A percentile compares a stretch with the other conserved stretches of the same genome.
Conservation (phyloP, 139 green algal genomes). For the Gonium pectorale region DNA sequence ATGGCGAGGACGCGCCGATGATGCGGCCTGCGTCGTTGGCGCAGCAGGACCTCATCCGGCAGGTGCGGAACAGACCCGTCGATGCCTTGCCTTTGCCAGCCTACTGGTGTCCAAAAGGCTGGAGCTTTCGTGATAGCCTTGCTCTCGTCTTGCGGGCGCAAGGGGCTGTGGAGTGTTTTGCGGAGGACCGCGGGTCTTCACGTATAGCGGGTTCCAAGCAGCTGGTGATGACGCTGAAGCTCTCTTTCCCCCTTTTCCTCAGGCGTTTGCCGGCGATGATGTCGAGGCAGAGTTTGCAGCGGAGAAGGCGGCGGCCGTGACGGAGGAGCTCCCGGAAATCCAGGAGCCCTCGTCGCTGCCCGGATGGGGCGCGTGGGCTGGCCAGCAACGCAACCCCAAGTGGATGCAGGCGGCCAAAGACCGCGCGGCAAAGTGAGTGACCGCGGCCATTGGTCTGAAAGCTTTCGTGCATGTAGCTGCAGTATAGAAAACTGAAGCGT, state of each 20-base stretch:
- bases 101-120: no score
- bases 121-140: no score
- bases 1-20: background rate
- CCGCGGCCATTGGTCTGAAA: no score
- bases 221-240: background rate
- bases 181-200: no score
- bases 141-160: no score
- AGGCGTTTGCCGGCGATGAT: conserved; percentile 92
- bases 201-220: no score
- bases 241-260: no score
- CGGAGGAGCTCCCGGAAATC: conserved; percentile 84
- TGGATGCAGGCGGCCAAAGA: conserved; percentile 78
- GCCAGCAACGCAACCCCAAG: conserved; percentile 77
- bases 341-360: conserved; percentile 79
- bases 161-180: no score
- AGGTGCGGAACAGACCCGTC: background rate
- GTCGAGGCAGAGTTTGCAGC: conserved; percentile 91
- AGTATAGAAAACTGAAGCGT: no score
- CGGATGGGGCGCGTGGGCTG: conserved; percentile 93
- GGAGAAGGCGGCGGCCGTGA: conserved; percentile 86
- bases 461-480: no score
- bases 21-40: background rate
- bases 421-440: conserved; percentile 73
- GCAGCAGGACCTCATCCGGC: background rate
- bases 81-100: no score